Conservation (phyloP, 139 green algal genomes). For the Chara braunii region DNA sequence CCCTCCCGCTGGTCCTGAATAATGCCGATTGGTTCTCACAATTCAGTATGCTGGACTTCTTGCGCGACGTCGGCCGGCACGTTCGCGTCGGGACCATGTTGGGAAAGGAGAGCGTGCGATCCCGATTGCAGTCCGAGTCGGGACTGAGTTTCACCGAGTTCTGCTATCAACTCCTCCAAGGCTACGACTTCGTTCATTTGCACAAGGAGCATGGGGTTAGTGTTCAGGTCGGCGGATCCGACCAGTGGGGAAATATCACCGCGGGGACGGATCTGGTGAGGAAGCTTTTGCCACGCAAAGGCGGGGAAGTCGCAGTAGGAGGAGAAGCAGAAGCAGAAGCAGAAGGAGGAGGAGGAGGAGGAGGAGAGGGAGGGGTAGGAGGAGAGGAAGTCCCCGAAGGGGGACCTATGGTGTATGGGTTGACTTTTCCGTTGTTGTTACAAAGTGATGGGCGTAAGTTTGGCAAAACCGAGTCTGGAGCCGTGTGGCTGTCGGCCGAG, state of each 20-base stretch:
- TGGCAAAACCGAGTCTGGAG: slow-evolving; percentile 86
- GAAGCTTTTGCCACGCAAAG: slow-evolving; percentile 43
- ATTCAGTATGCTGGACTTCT: slow-evolving; percentile 83
- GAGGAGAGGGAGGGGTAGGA: not conserved
- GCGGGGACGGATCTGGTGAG: slow-evolving; percentile 80
- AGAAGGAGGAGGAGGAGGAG: not conserved
- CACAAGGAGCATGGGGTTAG: slow-evolving; percentile 61
- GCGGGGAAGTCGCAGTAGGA: not conserved
- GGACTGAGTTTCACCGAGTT: slow-evolving; percentile 68
- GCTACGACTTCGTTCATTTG: slow-evolving; percentile 97
- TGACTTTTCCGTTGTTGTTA: slow-evolving; percentile 87
- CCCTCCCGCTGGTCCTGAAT: slow-evolving; percentile 25
- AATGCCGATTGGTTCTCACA: slow-evolving; percentile 46
- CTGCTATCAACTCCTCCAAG: slow-evolving; percentile 96
- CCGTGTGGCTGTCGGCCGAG: slow-evolving; percentile 78
- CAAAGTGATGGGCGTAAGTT: slow-evolving; percentile 89
- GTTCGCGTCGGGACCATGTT: slow-evolving; percentile 91
- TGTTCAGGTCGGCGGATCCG: slow-evolving; percentile 85
- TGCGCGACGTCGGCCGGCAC: slow-evolving; percentile 86
- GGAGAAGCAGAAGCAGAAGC: not conserved
- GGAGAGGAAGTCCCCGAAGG: not conserved
- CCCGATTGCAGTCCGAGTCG: slow-evolving; percentile 71
- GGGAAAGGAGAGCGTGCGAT: slow-evolving; percentile 83
- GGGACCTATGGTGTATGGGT: slow-evolving; percentile 46
- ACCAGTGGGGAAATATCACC: slow-evolving; percentile 99